phyloP scores from a whole-genome alignment of 495 filamentous ascomycete species.

The Evernia prunastri region DNA sequence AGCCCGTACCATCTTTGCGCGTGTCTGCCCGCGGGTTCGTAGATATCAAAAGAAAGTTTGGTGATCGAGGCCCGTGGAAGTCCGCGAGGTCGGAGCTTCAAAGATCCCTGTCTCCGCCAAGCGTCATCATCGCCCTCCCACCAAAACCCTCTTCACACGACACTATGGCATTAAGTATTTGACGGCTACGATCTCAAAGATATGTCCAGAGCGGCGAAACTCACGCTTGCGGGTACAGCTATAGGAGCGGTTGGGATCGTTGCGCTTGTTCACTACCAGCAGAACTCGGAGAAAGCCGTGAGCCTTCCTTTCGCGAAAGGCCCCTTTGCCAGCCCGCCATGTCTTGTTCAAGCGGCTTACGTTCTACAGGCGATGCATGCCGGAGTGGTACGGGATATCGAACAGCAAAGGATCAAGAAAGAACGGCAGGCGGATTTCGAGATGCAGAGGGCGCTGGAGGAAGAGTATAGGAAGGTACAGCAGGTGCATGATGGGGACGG shows the following conservation, averaged over 20 bases:
- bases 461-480: constrained; percentile 87
- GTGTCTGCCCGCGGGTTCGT: constrained; percentile 1
- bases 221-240: constrained; percentile 73
- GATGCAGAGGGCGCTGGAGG: constrained; percentile 75
- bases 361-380: constrained; percentile 79
- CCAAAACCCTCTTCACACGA: background rate
- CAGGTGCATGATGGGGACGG: constrained; percentile 42
- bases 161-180: no score
- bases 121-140: background rate
- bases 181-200: background rate
- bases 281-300: constrained; percentile 82
- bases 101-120: constrained; percentile 11
- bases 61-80: background rate
- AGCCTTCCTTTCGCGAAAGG: constrained; percentile 23
- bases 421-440: constrained; percentile 91
- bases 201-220: constrained; percentile 87
- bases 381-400: constrained; percentile 89
- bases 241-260: constrained; percentile 70
- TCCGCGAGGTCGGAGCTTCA: constrained; percentile 8
- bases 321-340: no score
- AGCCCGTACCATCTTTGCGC: constrained; percentile 3
- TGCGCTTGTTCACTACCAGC: constrained; percentile 80
- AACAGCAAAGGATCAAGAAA: constrained; percentile 82
- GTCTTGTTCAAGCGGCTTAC: constrained; percentile 6
- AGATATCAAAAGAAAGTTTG: background rate